phyloP scores from a whole-genome alignment of 2,329 filamentous ascomycete genomes.

The Ophiostoma ips region DNA sequence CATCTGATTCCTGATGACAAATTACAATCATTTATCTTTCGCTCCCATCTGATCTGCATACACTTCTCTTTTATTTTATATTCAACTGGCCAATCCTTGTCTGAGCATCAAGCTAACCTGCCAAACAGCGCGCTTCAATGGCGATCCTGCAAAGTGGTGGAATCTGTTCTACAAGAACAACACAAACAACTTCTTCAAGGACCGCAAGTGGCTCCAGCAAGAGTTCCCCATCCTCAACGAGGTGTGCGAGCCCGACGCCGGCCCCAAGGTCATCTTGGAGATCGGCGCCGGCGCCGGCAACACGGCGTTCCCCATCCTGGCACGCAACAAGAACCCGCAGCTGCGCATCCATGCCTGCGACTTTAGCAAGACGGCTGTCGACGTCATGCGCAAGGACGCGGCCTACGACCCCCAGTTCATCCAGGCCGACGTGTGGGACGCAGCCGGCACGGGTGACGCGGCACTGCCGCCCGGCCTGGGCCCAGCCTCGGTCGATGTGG shows the following conservation, averaged over 20 bases:
- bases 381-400: constrained; percentile 73
- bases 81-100: background rate
- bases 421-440: constrained; percentile 91
- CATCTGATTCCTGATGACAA: constrained; percentile 59
- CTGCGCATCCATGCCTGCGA: constrained; percentile 88
- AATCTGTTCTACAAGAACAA: constrained; percentile 98
- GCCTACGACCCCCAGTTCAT: constrained; percentile 57
- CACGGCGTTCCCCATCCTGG: constrained; percentile 82
- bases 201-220: constrained; percentile 91
- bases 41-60: constrained; percentile 51
- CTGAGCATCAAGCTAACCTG: constrained; percentile 4
- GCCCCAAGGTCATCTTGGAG: constrained; percentile 62
- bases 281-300: constrained; percentile 94
- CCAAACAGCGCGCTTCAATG: constrained; percentile 64
- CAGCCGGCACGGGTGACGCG: constrained; percentile 39
- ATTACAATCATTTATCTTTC: constrained; percentile 48
- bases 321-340: constrained; percentile 66
- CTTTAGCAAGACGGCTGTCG: constrained; percentile 88
- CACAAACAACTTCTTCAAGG: constrained; percentile 94
- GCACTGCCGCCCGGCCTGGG: constrained; percentile 61
- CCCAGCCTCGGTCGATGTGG: constrained; percentile 75
- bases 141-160: constrained; percentile 91
- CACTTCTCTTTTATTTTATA: constrained; percentile 8
- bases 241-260: constrained; percentile 56
- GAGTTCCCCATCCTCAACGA: constrained; percentile 83